Evolutionary conservation across 2,329 filamentous ascomycete species (phyloP), one percentile per base, ranked within the genome.

Genomic region (Xylaria sp.): DNA sequence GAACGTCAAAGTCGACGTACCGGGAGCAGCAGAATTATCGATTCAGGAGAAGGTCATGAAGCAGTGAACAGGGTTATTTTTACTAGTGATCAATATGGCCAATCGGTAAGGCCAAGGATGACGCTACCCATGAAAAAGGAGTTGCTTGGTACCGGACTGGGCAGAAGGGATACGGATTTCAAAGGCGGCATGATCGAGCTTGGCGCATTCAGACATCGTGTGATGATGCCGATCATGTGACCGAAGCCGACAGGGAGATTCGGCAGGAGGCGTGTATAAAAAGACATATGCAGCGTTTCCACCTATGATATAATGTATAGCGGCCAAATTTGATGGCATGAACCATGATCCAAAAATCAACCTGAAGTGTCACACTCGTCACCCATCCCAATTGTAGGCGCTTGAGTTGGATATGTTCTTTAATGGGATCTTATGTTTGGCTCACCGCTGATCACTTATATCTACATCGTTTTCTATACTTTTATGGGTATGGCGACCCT

Each of bases 201-300:
- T 56, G 32, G 46, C 46, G 45, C 39, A 39, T 58, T 39, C 28
- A 28, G 25, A 25, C 45, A 32, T 55, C 23, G n/a, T 57, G 50
- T n/a, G 32, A 52, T n/a, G 39, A 7, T 25, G 55, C 25, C 34
- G 34, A 48, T 15, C 23, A 39, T 45, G 15, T 30, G 34, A 34
- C 18, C 39, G 36, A 15, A 36, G 28, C n/a, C 5, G 12, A 60
- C 28, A n/a, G 32, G 50, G 34, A 23, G 15, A 50, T 39, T 34
- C 5, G 32, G 20, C 43, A 25, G 36, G 28, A 48, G 34, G 23
- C 36, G 20, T 65, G 61, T 67, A 64, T 28, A 39, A 60, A 56
- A 45, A 64, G 34, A 36, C 8, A 39, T 60, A 32, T 45, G 43
- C 39, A 52, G 65, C 60, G 60, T 57, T 9, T 60, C 23, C 45